Evolutionary conservation across 495 filamentous ascomycete genomes (phyloP), one percentile per base, ranked within the genome.

Genomic region (Cercophora sp.): DNA sequence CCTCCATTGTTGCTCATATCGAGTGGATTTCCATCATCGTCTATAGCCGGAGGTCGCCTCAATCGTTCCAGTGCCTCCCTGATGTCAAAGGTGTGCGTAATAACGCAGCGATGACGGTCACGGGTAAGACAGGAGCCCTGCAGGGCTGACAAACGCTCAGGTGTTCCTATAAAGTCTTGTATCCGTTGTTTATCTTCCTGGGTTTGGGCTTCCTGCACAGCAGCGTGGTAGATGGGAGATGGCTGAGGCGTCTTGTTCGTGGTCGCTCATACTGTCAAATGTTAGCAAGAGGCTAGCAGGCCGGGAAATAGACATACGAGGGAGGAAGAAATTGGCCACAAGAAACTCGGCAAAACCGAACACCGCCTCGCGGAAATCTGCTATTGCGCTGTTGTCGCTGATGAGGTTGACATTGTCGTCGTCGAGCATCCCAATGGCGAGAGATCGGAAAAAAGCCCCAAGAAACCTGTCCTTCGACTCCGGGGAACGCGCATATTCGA

Each of bases 261-360:
- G 42, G 60, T 42, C 19, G 57, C 60, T 58, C 58, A 56, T n/a
- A 63, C 56, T 62, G 43, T 35, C 15, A 26, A 48, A 48, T 26
- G 26, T 50, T 37, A 26, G 19, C 39, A 4, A 8, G 26, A 23
- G 19, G 49, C n/a, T 24, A 23, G 27, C 15, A 52, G 39, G 5
- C 18, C 15, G 35, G 35, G 15, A 18, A 18, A 18, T 8, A 42
- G 20, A 34, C 46, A 52, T 55, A 63, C 56, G 43, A 35, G 57
- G 54, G 42, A 59, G 35, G 36, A 51, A 51, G 48, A 51, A 51
- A 42, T 51, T 18, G 23, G 34, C 22, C 20, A 51, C 32, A 10
- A 63, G 57, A 41, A 55, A 44, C 6, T 63, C 57, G 16, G 56
- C 60, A 42, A 63, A 57, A 45, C 22, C 51, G 51, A 57, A 59